Conservation (phyloP, 257 asterid genomes). For the Penstemon newberryi region DNA sequence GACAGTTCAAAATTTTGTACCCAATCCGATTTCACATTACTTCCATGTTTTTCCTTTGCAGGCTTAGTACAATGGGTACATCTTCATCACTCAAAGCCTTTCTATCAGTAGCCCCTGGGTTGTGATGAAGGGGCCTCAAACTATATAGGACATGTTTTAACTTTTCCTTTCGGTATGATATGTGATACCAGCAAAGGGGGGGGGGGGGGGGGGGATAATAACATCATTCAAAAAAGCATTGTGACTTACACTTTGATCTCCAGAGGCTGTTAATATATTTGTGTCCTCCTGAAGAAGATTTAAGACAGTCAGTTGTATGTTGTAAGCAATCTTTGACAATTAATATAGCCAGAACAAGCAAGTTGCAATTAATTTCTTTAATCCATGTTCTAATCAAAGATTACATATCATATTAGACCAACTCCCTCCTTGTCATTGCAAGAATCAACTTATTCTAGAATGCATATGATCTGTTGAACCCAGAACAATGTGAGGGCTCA, state of each 20-base stretch:
- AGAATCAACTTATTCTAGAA: too few species aligned
- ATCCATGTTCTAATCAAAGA: not conserved
- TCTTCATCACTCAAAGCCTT: not conserved
- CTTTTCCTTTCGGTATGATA: not conserved
- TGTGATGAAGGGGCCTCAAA: not conserved
- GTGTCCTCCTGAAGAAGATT: constrained; percentile 67
- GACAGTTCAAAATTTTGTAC: not conserved
- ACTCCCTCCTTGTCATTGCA: not conserved
- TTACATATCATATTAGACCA: not conserved
- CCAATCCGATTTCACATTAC: not conserved
- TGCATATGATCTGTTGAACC: too few species aligned
- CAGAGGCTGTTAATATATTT: constrained; percentile 81
- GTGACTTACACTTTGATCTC: constrained; percentile 92
- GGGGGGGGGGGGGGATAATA: not conserved
- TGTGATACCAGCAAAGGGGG: not conserved
- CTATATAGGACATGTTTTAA: not conserved
- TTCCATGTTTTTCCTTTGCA: not conserved
- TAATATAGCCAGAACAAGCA: constrained; percentile 1
- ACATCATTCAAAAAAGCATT: constrained; percentile 13
- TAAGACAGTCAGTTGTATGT: constrained; percentile 6
- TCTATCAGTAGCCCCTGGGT: not conserved
- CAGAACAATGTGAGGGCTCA: too few species aligned
- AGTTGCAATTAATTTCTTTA: constrained; percentile 1
- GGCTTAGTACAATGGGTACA: not conserved
- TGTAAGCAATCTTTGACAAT: constrained; percentile 1